Base-by-base conservation (phyloP, 1,284 basidiomycete species). In the Mycena citricolor region DNA sequence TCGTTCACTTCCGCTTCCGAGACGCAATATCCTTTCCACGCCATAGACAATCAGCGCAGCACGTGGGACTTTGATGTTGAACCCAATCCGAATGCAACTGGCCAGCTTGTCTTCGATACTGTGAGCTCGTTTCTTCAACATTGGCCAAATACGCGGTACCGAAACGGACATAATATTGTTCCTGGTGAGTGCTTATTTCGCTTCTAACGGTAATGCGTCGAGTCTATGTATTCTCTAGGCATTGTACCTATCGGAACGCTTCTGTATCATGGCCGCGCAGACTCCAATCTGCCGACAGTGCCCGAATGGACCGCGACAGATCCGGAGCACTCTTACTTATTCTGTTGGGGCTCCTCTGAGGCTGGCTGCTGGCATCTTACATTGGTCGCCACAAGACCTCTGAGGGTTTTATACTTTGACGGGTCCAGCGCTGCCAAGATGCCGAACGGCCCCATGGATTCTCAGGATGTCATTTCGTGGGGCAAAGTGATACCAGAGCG, bases 61-160 rank as follows among this genome's bases (percentile, higher is more conserved):
- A 8, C n/a, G 10, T 61, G 60, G 61, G 42, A 47, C 24, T 39
- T 62, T 20, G 39, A 55, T 24, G 32, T 39, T 4, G 29, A 38
- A 2, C 62, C 61, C 5, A 36, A 47, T 32, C 36, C 52, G 14
- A 61, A 70, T 44, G 57, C 62, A 13, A 72, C 69, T 1, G 62
- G 61, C 1, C 58, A 72, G 42, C 57, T 72, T 7, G 54, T 76
- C 20, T 77, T 77, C 49, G 63, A 69, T 25, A 67, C 64, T 1
- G 64, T 71, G 5, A 64, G 56, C 44, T 66, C 68, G 1, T 53
- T 74, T 12, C 57, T 77, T 5, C 71, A 77, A 43, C 71, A 70
- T 34, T 77, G 74, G 76, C 71, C 73, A 2, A 75, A 78, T 44
- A 73, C 71, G 1, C 63, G 68, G 7, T 71, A 70, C 54, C 65